phyloP scores from a whole-genome alignment of 495 filamentous ascomycete species.

The Annulohypoxylon moriforme region DNA sequence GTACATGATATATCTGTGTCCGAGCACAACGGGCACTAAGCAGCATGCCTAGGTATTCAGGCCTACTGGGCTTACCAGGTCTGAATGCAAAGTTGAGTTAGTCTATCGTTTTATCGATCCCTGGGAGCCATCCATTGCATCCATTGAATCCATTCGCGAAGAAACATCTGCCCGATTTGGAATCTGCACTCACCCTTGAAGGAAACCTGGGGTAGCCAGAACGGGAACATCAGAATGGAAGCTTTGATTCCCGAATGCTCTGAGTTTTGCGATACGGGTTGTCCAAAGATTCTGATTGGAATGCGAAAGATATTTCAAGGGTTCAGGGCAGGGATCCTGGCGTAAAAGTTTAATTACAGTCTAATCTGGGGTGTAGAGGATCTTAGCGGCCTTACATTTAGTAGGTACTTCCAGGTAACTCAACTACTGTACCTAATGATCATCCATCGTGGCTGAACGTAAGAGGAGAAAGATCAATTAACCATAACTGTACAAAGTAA shows the following conservation, averaged over 20 bases:
- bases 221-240: constrained; percentile 19
- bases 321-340: constrained; percentile 31
- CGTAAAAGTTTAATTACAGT: constrained; percentile 40
- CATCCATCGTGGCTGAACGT: neutral
- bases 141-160: neutral
- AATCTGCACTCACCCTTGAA: constrained; percentile 32
- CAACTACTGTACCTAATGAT: too few species aligned
- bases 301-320: constrained; percentile 9
- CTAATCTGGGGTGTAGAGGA: constrained; percentile 31
- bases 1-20: neutral
- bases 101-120: constrained; percentile 2
- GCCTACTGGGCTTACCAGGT: neutral
- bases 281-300: constrained; percentile 30
- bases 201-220: constrained; percentile 42
- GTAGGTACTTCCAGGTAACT: neutral
- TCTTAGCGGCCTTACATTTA: neutral
- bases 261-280: constrained; percentile 23
- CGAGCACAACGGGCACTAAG: neutral
- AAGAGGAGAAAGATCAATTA: neutral
- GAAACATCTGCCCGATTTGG: constrained; percentile 35
- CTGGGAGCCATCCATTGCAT: constrained; percentile 11
- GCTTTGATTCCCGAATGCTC: constrained; percentile 22
- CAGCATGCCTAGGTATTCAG: too few species aligned
- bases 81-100: neutral
- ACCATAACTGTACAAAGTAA: neutral